A percentile compares a stretch with the other conserved stretches of the same genome.
Evolutionary conservation across 1,284 basidiomycete genomes (phyloP).

Genomic region (Anthracocystis panici-leucophaei): DNA sequence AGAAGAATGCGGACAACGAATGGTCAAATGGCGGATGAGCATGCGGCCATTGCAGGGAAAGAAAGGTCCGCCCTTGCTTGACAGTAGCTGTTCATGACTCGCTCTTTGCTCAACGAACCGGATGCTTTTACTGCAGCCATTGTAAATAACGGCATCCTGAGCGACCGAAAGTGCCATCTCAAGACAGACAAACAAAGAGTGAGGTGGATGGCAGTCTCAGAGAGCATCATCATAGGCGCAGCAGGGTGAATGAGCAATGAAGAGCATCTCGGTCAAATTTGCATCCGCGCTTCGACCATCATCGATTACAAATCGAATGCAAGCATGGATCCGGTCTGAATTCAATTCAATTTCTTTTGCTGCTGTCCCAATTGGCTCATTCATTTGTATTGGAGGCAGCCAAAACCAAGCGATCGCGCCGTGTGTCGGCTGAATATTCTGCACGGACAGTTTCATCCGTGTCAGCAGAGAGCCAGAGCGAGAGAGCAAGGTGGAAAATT

Average conservation of each 20-base stretch:
- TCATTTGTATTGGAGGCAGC: neutral
- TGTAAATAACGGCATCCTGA: no score
- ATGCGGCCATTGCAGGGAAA: neutral
- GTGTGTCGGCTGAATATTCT: no score
- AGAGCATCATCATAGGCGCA: no score
- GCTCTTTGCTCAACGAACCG: no score
- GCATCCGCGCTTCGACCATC: neutral
- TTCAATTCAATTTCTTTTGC: neutral
- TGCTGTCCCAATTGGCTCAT: slow-evolving; percentile 8
- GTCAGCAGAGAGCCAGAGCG: neutral
- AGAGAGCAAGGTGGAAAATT: neutral
- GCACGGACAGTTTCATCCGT: slow-evolving; percentile 6
- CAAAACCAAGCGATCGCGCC: neutral
- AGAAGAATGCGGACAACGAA: neutral
- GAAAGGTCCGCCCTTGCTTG: slow-evolving; percentile 2
- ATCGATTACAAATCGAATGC: slow-evolving; percentile 2
- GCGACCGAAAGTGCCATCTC: no score
- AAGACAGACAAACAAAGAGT: no score
- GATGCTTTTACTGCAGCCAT: no score
- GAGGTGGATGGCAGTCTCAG: no score
- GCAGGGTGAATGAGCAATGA: no score
- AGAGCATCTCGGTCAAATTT: slow-evolving; percentile 12
- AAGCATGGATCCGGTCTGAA: neutral
- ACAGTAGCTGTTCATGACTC: neutral
- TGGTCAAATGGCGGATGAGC: neutral